Evolutionary conservation across 192 early-diverging fungal genomes (phyloP).

Genomic region (Kickxella alabastrina): DNA sequence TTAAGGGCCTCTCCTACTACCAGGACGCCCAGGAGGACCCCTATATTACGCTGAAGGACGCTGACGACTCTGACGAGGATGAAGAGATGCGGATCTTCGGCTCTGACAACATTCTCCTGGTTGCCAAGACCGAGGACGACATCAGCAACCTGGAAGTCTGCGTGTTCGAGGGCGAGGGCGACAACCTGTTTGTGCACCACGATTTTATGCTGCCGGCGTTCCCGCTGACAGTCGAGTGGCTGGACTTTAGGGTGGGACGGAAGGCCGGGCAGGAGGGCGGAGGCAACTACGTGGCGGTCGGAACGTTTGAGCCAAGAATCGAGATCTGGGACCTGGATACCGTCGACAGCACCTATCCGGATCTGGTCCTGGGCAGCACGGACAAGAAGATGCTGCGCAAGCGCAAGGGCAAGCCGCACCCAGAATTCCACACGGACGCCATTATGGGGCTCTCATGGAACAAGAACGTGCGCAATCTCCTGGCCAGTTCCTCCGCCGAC

Average conservation of each 20-base stretch:
- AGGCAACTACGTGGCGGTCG: conserved; percentile 94
- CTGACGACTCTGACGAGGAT: conserved; percentile 69
- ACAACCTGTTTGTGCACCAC: conserved; percentile 95
- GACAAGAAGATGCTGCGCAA: conserved; percentile 35
- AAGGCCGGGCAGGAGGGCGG: conserved; percentile 53
- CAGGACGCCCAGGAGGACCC: conserved; percentile 79
- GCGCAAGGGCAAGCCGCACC: conserved; percentile 52
- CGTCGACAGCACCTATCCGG: conserved; percentile 87
- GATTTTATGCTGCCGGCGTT: conserved; percentile 97
- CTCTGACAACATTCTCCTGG: conserved; percentile 84
- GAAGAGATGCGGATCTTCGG: conserved; percentile 75
- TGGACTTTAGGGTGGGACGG: conserved; percentile 81
- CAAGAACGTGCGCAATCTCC: conserved; percentile 58
- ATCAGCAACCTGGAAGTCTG: conserved; percentile 94
- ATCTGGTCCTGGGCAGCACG: conserved; percentile 72
- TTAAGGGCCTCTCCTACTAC: conserved; percentile 86
- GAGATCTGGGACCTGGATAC: conserved; percentile 98
- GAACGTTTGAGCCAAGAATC: conserved; percentile 95
- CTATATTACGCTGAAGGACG: conserved; percentile 69
- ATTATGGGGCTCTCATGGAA: conserved; percentile 97
- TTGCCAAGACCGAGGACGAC: conserved; percentile 95
- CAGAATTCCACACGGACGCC: conserved; percentile 89
- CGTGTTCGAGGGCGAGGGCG: conserved; percentile 73
- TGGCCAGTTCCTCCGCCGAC: conserved; percentile 94
- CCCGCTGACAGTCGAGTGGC: conserved; percentile 93